phyloP scores from a whole-genome alignment of 352 stramenopile species.

The Pythium rhizo-oryzae region DNA sequence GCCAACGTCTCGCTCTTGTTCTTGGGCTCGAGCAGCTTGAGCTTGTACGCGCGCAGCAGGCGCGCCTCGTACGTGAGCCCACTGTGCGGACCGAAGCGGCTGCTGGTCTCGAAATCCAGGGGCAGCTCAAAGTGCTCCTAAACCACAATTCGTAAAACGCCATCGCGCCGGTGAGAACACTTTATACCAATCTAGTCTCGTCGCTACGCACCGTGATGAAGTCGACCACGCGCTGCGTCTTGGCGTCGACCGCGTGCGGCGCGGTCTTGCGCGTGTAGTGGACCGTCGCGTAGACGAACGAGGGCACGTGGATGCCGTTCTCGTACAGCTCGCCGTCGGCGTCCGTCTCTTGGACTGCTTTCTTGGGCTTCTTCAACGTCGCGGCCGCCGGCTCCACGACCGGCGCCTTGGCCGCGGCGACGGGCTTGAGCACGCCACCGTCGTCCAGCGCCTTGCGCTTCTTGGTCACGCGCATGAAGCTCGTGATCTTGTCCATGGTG shows the following conservation, averaged over 20 bases:
- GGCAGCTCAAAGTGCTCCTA: conserved; percentile 55
- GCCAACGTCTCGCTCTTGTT: conserved; percentile 28
- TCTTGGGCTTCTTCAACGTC: conserved; percentile 26
- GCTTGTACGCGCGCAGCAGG: conserved; percentile 57
- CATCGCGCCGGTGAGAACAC: background rate
- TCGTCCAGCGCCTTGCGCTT: conserved; percentile 38
- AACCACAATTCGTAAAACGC: no score
- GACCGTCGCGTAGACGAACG: conserved; percentile 64
- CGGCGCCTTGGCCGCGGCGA: background rate
- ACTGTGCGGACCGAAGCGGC: conserved; percentile 64
- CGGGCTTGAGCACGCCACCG: conserved; percentile 29
- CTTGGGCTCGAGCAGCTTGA: conserved; percentile 42
- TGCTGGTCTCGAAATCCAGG: conserved; percentile 48
- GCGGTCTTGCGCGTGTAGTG: conserved; percentile 52
- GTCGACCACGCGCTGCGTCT: conserved; percentile 41
- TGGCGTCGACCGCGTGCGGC: conserved; percentile 35
- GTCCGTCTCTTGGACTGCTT: background rate
- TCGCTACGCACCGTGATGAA: conserved; percentile 57
- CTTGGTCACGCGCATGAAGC: conserved; percentile 74
- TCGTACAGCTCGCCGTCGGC: conserved; percentile 29
- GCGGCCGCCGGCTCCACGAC: conserved; percentile 18
- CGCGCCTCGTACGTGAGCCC: conserved; percentile 62
- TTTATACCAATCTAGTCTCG: no score
- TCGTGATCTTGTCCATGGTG: conserved; percentile 68
- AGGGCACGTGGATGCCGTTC: conserved; percentile 42